Percentiles rank a stretch among this genome's conserved stretches.
These are phyloP conservation scores for Clarireedia paspali DNA, from an alignment of 2,329 filamentous ascomycete genomes.

Conservation along the genomic window DNA sequence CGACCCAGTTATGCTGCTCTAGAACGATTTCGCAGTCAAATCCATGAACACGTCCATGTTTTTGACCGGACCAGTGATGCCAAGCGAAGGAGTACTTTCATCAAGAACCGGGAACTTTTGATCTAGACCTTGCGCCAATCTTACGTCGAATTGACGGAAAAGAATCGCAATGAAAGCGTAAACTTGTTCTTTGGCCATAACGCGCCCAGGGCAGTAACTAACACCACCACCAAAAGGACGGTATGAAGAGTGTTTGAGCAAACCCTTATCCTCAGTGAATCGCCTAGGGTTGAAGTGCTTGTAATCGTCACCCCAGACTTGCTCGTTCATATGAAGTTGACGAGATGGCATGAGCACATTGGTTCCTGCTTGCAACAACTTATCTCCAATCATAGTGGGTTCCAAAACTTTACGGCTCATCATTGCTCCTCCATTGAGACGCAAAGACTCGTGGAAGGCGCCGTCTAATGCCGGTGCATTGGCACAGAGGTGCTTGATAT, in stretches of 20 bases:
- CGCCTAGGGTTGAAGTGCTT: slow-evolving; percentile 2
- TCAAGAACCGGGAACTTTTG: slow-evolving; percentile 1
- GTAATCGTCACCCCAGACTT: slow-evolving; percentile 3
- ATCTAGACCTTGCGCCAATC: not conserved
- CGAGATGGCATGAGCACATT: slow-evolving; percentile 8
- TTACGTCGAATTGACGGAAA: slow-evolving; percentile 7
- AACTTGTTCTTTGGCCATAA: slow-evolving; percentile 8
- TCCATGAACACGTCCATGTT: slow-evolving; percentile 5
- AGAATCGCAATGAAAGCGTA: slow-evolving; percentile 6
- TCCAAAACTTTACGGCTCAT: slow-evolving; percentile 1
- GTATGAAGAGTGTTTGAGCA: slow-evolving; percentile 4
- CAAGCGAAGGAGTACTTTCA: slow-evolving; percentile 3
- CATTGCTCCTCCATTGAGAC: slow-evolving; percentile 3
- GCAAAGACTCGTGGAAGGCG: slow-evolving; percentile 7
- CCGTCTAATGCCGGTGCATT: slow-evolving; percentile 1
- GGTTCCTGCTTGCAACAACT: not conserved
- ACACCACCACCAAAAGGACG: slow-evolving; percentile 8
- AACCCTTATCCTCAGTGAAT: slow-evolving; percentile 1
- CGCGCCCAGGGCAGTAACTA: slow-evolving; percentile 8
- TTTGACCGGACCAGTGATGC: slow-evolving; percentile 2
- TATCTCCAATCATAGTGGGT: not conserved
- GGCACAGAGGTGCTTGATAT: slow-evolving; percentile 1
- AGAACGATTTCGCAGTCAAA: not conserved
- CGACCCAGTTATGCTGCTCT: too few relatives aligned
- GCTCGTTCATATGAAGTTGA: slow-evolving; percentile 7